These are phyloP conservation scores for Alloascoidea africana DNA, from an alignment of 805 yeast genomes.

Conservation along the genomic window DNA sequence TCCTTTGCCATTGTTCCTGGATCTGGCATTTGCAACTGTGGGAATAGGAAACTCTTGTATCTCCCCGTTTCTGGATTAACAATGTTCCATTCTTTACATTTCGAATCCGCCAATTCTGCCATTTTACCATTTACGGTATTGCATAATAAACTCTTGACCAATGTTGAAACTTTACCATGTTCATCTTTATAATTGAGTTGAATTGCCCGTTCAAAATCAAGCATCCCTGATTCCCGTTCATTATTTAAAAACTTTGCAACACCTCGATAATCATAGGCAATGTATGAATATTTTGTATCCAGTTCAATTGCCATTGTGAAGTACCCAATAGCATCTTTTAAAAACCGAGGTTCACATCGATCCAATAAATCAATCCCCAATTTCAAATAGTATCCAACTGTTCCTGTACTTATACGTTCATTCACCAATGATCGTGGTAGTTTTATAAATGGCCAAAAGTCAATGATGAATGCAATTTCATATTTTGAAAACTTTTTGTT, in stretches of 20 bases:
- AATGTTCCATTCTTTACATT: not conserved
- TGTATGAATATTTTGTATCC: not conserved
- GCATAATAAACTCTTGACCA: not conserved
- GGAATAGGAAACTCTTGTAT: not conserved
- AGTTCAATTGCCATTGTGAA: not conserved
- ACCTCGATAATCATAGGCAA: not conserved
- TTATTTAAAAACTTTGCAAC: not conserved
- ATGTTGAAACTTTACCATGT: not conserved
- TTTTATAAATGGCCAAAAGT: slow-evolving; percentile 1
- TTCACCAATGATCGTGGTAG: slow-evolving; percentile 1
- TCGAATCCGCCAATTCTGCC: not conserved
- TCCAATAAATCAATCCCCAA: not conserved
- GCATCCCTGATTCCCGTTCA: not conserved
- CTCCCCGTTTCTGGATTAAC: not conserved
- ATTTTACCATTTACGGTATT: not conserved
- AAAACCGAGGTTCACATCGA: not conserved
- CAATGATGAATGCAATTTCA: not conserved
- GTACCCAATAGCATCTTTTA: not conserved
- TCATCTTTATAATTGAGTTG: not conserved
- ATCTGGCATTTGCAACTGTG: not conserved
- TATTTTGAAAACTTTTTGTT: not conserved
- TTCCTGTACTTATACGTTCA: not conserved
- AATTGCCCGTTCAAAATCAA: not conserved
- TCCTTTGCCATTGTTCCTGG: not conserved
- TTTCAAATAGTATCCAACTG: not conserved